Conservation (phyloP, 2,329 filamentous ascomycete species). For the Fusarium anthophilum region DNA sequence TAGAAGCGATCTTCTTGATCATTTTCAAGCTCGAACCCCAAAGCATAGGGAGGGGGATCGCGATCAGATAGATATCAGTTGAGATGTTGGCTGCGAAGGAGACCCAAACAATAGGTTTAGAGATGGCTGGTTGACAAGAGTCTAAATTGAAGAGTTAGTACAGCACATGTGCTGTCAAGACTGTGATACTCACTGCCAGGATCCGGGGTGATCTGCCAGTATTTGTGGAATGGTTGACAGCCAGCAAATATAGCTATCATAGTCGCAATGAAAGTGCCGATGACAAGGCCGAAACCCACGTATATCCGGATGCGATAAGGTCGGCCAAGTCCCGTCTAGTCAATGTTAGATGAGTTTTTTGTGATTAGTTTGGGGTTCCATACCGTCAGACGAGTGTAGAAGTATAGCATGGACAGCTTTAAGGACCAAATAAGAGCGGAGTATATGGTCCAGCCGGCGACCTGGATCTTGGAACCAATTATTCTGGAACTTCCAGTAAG, state of each 20-base stretch:
- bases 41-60: conserved; percentile 63
- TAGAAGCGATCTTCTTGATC: conserved; percentile 50
- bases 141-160: conserved; percentile 43
- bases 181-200: conserved; percentile 58
- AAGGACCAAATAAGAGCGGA: conserved; percentile 61
- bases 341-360: not conserved
- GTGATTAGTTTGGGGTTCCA: not conserved
- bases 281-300: conserved; percentile 59
- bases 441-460: conserved; percentile 65
- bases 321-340: conserved; percentile 50
- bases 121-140: conserved; percentile 58
- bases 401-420: conserved; percentile 64
- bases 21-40: conserved; percentile 48
- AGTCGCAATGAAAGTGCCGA: conserved; percentile 57
- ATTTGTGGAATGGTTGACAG: conserved; percentile 60
- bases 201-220: conserved; percentile 68
- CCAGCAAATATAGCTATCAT: conserved; percentile 60
- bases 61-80: conserved; percentile 67
- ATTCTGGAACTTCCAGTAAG: conserved; percentile 46
- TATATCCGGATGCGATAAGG: conserved; percentile 55
- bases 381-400: conserved; percentile 62
- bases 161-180: too few species aligned
- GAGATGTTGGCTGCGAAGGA: conserved; percentile 60
- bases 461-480: conserved; percentile 63
- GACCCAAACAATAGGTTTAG: conserved; percentile 59